These are phyloP conservation scores for Fusarium napiforme DNA, from an alignment of 2,329 filamentous ascomycete genomes.

Conservation along the genomic window DNA sequence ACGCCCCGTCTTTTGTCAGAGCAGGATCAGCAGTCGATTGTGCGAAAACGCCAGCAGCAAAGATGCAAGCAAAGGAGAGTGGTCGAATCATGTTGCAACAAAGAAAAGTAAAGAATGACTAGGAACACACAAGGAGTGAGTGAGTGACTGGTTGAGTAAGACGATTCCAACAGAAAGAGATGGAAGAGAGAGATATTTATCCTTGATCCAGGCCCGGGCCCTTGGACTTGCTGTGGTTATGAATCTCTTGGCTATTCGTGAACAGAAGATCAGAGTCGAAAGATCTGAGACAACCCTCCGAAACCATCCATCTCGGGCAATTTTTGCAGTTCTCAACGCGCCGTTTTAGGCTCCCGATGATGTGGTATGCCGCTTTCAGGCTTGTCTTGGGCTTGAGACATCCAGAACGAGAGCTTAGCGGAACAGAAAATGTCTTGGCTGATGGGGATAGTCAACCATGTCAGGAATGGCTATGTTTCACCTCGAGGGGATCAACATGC, in stretches of 20 bases:
- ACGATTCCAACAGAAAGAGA: neutral
- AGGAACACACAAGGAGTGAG: conserved; percentile 19
- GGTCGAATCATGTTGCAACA: conserved; percentile 16
- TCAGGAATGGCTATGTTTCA: conserved; percentile 22
- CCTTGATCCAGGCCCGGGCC: neutral
- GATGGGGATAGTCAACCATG: no score
- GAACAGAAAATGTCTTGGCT: neutral
- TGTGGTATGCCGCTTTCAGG: conserved; percentile 4
- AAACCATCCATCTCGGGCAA: conserved; percentile 6
- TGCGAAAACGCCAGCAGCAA: conserved; percentile 15
- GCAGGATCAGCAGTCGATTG: conserved; percentile 28
- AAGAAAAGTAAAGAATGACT: conserved; percentile 34
- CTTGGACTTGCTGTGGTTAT: neutral
- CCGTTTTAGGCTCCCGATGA: neutral
- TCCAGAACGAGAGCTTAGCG: neutral
- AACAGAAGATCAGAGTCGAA: neutral
- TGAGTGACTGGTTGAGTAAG: conserved; percentile 8
- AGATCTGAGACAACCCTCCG: conserved; percentile 7
- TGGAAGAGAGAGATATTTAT: conserved; percentile 15
- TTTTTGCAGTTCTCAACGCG: neutral
- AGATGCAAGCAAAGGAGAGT: conserved; percentile 14
- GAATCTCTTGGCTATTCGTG: neutral
- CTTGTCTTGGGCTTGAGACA: conserved; percentile 5
- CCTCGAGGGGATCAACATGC: neutral
- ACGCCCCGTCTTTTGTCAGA: conserved; percentile 9